Base-by-base conservation (phyloP, 202 grass and related monocot species). In the Schoenoplectus tabernaemontani region DNA sequence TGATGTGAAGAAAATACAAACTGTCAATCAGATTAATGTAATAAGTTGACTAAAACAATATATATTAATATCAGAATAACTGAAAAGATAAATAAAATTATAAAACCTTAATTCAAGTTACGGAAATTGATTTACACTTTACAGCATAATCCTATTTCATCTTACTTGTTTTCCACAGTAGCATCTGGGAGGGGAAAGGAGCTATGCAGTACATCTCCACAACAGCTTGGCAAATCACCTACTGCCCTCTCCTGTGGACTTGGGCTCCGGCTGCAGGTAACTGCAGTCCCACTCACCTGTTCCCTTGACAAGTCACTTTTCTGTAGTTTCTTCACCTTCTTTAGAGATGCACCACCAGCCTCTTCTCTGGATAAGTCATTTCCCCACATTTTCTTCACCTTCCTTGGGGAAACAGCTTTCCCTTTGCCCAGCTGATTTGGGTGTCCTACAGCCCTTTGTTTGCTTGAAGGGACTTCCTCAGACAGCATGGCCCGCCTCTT, bases 121-220 rank as follows among this genome's bases (percentile, higher is more conserved):
- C n/a, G n/a, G n/a, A 75, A 75, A 11, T 4, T 75, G 11, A 47
- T 46, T 71, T 16, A 0, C 48, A 51, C 48, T 51, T 51, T 16
- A 36, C n/a, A 75, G 48, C 12, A 46, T 5, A 53, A 74, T 74
- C 33, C 37, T 28, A 83, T 86, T 23, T 82, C 76, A 63, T 33
- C 83, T 87, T 79, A 96, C 93, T 81, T 90, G 50, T 84, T 87
- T 72, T 92, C 90, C 34, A 77, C 72, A 81, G 90, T 83, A 54
- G 64, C 82, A 80, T 84, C 81, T 64, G 87, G 87, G 50, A 0
- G 58, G 24, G 93, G 90, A 96, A 96, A 96, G 34, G 79, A 85
- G 83, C 85, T 96, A 38, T 9, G 36, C 10, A 77, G 54, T 51
- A 87, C 59, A 66, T 81, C 85, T 80, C 48, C 77, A 13, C 7